Evolutionary conservation across 768 basidiomycete genomes (phyloP), one percentile per base, ranked within the genome.

Genomic region (Tephrocybe sp.): DNA sequence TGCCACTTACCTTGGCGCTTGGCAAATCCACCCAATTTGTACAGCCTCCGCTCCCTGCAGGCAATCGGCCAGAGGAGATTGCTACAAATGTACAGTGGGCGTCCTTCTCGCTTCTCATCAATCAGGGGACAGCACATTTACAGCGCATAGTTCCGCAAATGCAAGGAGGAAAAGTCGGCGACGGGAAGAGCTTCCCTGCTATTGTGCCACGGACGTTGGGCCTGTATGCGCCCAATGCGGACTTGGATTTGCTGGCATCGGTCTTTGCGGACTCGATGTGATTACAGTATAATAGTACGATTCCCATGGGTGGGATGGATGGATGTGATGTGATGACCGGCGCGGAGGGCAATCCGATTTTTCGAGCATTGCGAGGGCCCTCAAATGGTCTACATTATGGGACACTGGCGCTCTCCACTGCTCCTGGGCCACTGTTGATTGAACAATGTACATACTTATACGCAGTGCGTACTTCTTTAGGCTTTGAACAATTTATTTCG

Each of bases 1-100:
- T 69, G 14, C 61, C 58, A 3, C 14, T 63, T 20, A 59, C 52
- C 46, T 59, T 56, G 13, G 23, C 59, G 8, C 14, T 62, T 6
- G 61, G 61, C 4, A 42, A 34, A 1, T 62, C 50, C 49, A 49
- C 43, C 19, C 19, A 9, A 5, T 44, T 65, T 17, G 46, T 53
- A 33, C 65, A 63, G 30, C 69, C 62, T 10, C 60, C 61, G 8
- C 41, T 69, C 4, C 66, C 64, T 9, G 56, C 57, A 4, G 61
- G 58, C 9, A 30, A 52, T 5, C 20, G 50, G 9, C 51, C 62
- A 14, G 63, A 67, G 39, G 60, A 62, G 13, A 56, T 64, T 14
- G 55, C 44, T 16, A 67, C 62, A 26, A 7, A 26, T 0, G 44
- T 22, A 12, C 40, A 61, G 35, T 64, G 66, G 63, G 58, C 57